Percentiles rank a stretch among this genome's conserved stretches.
phyloP scores from a whole-genome alignment of 2,329 filamentous ascomycete species.

The Albifimbria verrucaria region DNA sequence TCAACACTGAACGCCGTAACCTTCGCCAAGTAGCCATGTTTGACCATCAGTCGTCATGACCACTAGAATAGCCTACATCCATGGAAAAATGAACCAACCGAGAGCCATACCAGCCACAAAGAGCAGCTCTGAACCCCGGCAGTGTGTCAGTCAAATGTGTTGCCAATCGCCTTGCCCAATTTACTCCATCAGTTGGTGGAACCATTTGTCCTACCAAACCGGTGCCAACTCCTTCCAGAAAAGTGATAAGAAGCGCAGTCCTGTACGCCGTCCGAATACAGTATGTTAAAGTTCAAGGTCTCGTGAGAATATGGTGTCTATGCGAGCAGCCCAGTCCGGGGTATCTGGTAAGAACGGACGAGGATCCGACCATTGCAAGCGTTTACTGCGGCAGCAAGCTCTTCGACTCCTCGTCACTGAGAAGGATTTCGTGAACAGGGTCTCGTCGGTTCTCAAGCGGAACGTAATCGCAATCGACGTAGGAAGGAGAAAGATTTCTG shows the following conservation, averaged over 20 bases:
- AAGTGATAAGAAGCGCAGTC: background rate
- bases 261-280: background rate
- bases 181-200: background rate
- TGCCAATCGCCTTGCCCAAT: background rate
- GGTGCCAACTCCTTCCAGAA: too few species aligned
- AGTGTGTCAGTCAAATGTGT: background rate
- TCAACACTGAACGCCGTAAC: too few species aligned
- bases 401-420: constrained; percentile 74
- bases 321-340: constrained; percentile 13
- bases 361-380: constrained; percentile 2
- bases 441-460: constrained; percentile 74
- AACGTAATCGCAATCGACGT: constrained; percentile 70
- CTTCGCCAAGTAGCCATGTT: too few species aligned
- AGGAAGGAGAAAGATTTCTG: constrained; percentile 81
- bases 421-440: constrained; percentile 72
- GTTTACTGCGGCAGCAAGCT: constrained; percentile 65
- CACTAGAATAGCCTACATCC: background rate
- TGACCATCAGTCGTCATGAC: background rate
- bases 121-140: background rate
- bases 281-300: constrained; percentile 12
- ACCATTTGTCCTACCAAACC: background rate
- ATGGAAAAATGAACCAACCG: background rate
- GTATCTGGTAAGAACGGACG: constrained; percentile 9
- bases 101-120: background rate
- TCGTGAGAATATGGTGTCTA: constrained; percentile 26